Evolutionary conservation across 495 filamentous ascomycete genomes (phyloP).

Genomic region (Aspergillus kassunensis): DNA sequence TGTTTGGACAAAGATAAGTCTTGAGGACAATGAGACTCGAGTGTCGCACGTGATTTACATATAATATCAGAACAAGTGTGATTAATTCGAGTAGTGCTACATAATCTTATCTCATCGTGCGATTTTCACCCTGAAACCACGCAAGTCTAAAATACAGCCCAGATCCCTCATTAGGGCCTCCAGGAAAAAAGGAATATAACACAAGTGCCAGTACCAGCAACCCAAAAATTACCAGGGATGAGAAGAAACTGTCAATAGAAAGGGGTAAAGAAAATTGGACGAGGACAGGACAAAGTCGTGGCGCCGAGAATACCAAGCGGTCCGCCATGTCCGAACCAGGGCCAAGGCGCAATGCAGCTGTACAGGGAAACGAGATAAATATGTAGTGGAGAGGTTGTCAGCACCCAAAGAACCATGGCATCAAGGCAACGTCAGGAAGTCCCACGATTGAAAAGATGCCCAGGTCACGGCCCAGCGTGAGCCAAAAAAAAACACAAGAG

Average conservation of each 20-base stretch:
- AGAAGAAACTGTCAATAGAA: constrained; percentile 1
- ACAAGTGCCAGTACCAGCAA: constrained; percentile 7
- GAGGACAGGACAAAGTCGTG: constrained; percentile 25
- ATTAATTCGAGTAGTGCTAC: too few relatives aligned
- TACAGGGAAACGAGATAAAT: constrained; percentile 22
- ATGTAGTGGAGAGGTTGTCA: constrained; percentile 25
- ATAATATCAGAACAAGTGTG: too few relatives aligned
- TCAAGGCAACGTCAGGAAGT: constrained; percentile 7
- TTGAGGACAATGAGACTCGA: neutral
- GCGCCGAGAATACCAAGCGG: constrained; percentile 38
- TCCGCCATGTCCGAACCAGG: constrained; percentile 20
- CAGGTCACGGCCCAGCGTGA: constrained; percentile 25
- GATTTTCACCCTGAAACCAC: constrained; percentile 11
- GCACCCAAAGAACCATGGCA: constrained; percentile 8
- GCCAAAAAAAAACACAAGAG: constrained; percentile 16
- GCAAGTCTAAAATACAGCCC: constrained; percentile 17
- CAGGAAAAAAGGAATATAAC: constrained; percentile 5
- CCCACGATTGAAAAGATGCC: constrained; percentile 8
- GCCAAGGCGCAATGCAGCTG: constrained; percentile 28
- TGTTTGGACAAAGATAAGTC: neutral
- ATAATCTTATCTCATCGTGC: neutral
- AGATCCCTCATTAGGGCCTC: neutral
- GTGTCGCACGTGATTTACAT: too few relatives aligned
- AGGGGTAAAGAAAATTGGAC: constrained; percentile 6
- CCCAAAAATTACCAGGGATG: constrained; percentile 2